Evolutionary conservation across 371 early-diverging fungal species (phyloP).

Genomic region (Apophysomyces variabilis): DNA sequence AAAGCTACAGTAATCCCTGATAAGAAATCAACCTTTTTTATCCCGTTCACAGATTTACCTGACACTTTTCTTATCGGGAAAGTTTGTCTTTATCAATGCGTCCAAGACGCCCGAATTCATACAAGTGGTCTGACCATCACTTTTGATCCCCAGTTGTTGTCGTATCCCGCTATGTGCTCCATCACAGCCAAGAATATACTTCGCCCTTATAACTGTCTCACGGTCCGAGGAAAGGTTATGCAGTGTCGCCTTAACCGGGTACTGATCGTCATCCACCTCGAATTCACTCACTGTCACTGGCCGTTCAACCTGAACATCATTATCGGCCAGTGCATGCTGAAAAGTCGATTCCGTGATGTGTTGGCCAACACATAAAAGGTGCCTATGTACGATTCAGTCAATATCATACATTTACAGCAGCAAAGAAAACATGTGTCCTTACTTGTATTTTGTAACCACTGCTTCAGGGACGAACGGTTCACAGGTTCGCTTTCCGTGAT

Average conservation of each 20-base stretch:
- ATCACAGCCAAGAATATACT: slow-evolving; percentile 51
- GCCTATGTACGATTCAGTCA: slow-evolving; percentile 18
- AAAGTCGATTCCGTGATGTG: slow-evolving; percentile 51
- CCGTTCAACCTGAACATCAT: slow-evolving; percentile 47
- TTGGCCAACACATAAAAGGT: slow-evolving; percentile 51
- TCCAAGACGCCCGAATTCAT: slow-evolving; percentile 50
- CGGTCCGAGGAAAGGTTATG: slow-evolving; percentile 16
- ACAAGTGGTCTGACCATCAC: slow-evolving; percentile 47
- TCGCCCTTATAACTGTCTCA: slow-evolving; percentile 13
- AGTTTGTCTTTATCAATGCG: slow-evolving; percentile 51
- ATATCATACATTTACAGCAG: too few species aligned
- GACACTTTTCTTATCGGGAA: slow-evolving; percentile 45
- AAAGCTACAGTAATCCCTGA: slow-evolving; percentile 16
- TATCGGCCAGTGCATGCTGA: slow-evolving; percentile 32
- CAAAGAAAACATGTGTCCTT: slow-evolving; percentile 12
- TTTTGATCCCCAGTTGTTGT: slow-evolving; percentile 36
- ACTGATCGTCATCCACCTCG: slow-evolving; percentile 19
- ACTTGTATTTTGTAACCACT: slow-evolving; percentile 48
- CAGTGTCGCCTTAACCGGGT: slow-evolving; percentile 40
- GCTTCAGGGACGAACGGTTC: slow-evolving; percentile 52
- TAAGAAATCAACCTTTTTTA: not conserved
- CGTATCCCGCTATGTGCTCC: slow-evolving; percentile 53
- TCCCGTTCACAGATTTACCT: slow-evolving; percentile 32
- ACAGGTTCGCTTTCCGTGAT: slow-evolving; percentile 35
- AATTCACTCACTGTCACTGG: slow-evolving; percentile 40